Conservation (phyloP, 2,329 filamentous ascomycete genomes). For the Fusarium ambrosium region DNA sequence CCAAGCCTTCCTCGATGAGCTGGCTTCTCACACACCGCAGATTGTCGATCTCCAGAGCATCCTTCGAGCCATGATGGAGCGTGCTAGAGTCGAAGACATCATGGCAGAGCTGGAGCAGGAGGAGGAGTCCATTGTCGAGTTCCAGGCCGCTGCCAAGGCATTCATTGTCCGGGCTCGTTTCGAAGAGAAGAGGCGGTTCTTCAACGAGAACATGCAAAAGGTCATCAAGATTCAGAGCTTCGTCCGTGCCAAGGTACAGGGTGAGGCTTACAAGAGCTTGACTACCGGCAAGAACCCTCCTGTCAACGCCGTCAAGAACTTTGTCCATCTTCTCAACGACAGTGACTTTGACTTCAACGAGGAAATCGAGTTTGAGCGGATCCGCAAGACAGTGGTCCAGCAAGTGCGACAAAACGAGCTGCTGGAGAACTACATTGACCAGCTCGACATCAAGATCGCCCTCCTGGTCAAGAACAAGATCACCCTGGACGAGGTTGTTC, state of each 20-base stretch:
- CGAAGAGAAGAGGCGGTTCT: slow-evolving; percentile 87
- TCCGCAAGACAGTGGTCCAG: slow-evolving; percentile 96
- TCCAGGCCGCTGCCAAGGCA: slow-evolving; percentile 82
- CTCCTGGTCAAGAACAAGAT: slow-evolving; percentile 99
- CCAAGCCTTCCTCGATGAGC: slow-evolving; percentile 73
- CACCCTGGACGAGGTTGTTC: slow-evolving; percentile 95
- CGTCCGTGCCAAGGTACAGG: slow-evolving; percentile 92
- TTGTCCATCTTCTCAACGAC: slow-evolving; percentile 96
- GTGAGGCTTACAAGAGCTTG: slow-evolving; percentile 97
- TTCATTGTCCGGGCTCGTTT: slow-evolving; percentile 81
- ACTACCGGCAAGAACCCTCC: slow-evolving; percentile 97
- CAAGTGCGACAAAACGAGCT: slow-evolving; percentile 98
- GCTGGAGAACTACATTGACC: slow-evolving; percentile 97
- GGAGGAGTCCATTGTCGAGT: slow-evolving; percentile 79
- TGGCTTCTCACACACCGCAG: slow-evolving; percentile 76
- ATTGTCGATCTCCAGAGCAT: slow-evolving; percentile 81
- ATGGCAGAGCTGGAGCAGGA: slow-evolving; percentile 85
- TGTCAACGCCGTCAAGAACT: slow-evolving; percentile 96
- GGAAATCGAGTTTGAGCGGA: slow-evolving; percentile 94
- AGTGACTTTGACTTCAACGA: slow-evolving; percentile 99
- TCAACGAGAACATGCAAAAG: slow-evolving; percentile 97
- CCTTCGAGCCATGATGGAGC: slow-evolving; percentile 82
- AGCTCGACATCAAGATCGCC: slow-evolving; percentile 98
- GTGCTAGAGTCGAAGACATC: slow-evolving; percentile 79
- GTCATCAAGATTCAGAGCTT: slow-evolving; percentile 99